Evolutionary conservation across 495 filamentous ascomycete species (phyloP).

Genomic region (Lichina pygmaea): DNA sequence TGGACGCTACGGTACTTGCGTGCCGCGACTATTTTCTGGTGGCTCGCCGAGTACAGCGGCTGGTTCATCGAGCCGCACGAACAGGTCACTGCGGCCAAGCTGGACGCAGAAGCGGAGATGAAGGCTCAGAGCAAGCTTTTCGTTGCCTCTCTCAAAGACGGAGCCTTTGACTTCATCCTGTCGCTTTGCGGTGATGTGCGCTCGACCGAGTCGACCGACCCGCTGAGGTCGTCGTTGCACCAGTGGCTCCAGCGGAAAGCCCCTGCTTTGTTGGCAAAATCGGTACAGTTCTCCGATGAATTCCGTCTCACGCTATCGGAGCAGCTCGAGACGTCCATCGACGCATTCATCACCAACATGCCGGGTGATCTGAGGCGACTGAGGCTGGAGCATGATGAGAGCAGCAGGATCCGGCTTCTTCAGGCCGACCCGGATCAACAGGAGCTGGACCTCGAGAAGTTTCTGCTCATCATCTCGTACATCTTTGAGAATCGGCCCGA

Average conservation of each 20-base stretch:
- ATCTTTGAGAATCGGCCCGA: slow-evolving; percentile 65
- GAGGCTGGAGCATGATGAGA: slow-evolving; percentile 71
- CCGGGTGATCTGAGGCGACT: slow-evolving; percentile 71
- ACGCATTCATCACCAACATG: slow-evolving; percentile 79
- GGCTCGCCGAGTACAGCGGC: slow-evolving; percentile 79
- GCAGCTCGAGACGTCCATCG: slow-evolving; percentile 62
- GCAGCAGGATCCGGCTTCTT: slow-evolving; percentile 39
- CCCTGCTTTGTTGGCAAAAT: slow-evolving; percentile 31
- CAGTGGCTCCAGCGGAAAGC: slow-evolving; percentile 55
- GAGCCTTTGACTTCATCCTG: slow-evolving; percentile 75
- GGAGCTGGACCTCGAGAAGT: slow-evolving; percentile 62
- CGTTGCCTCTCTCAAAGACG: slow-evolving; percentile 54
- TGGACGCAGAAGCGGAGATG: slow-evolving; percentile 36
- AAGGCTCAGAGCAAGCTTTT: slow-evolving; percentile 43
- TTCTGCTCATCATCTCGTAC: slow-evolving; percentile 75
- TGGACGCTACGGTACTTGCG: slow-evolving; percentile 51
- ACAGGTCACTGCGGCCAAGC: slow-evolving; percentile 20
- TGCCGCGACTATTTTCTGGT: slow-evolving; percentile 48
- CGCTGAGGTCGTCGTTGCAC: slow-evolving; percentile 44
- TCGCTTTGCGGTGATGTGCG: slow-evolving; percentile 56
- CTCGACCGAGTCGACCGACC: slow-evolving; percentile 53
- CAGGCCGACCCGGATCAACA: slow-evolving; percentile 27
- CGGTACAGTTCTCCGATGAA: slow-evolving; percentile 27
- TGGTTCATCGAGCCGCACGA: slow-evolving; percentile 39
- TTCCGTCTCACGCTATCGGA: slow-evolving; percentile 48